Conservation (phyloP, 2,329 filamentous ascomycete genomes). For the Ustilaginoidea virens region DNA sequence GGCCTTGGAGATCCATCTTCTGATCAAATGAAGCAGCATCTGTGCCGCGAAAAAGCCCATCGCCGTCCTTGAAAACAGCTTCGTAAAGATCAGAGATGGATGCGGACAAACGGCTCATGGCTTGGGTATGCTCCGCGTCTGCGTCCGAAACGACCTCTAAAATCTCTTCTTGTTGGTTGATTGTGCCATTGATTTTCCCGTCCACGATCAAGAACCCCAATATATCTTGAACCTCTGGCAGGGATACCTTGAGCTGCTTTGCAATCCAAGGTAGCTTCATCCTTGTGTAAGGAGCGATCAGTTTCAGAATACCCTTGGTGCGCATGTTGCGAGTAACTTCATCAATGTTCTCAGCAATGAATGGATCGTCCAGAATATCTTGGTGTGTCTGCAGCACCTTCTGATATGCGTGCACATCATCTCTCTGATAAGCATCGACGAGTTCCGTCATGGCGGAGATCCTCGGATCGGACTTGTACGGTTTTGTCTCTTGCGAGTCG, state of each 20-base stretch:
- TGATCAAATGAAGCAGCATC: constrained; percentile 15
- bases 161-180: constrained; percentile 75
- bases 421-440: constrained; percentile 89
- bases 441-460: constrained; percentile 96
- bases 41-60: constrained; percentile 46
- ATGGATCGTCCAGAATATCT: constrained; percentile 79
- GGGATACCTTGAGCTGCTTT: constrained; percentile 70
- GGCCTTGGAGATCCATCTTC: constrained; percentile 12
- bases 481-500: constrained; percentile 96
- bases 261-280: constrained; percentile 84
- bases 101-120: constrained; percentile 56
- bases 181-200: constrained; percentile 70
- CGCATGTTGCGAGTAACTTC: constrained; percentile 97
- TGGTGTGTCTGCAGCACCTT: constrained; percentile 73
- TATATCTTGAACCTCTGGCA: constrained; percentile 84
- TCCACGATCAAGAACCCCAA: constrained; percentile 89
- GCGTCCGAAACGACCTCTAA: constrained; percentile 64
- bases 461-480: constrained; percentile 87
- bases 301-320: constrained; percentile 83
- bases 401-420: constrained; percentile 88
- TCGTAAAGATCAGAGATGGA: constrained; percentile 55
- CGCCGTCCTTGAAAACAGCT: constrained; percentile 61
- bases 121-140: constrained; percentile 58
- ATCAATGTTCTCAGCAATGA: constrained; percentile 98
- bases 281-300: constrained; percentile 87